phyloP scores from a whole-genome alignment of 78 protist genomes.

The slime mould (Dictyostelium discoideum) region DNA sequence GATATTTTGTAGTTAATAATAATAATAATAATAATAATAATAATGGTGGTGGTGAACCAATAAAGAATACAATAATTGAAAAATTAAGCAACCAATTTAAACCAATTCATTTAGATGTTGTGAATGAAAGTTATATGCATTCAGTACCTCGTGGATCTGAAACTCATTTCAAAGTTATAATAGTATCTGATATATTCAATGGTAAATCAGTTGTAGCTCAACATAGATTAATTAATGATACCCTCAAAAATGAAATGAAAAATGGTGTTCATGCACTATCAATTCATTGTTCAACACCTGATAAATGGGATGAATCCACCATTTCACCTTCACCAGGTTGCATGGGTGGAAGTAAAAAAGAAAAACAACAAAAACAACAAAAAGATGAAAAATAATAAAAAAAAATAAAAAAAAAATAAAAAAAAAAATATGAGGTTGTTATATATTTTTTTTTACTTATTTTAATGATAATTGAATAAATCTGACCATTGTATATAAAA shows the following conservation, averaged over 20 bases:
- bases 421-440: too few relatives aligned
- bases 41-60: neutral
- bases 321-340: slow-evolving; percentile 31
- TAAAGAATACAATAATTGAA: neutral
- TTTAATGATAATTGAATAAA: too few relatives aligned
- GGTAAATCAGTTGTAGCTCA: slow-evolving; percentile 73
- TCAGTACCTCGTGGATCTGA: slow-evolving; percentile 83
- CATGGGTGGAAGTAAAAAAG: slow-evolving; percentile 78
- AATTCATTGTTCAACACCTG: slow-evolving; percentile 79
- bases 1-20: neutral
- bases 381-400: neutral
- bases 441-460: too few relatives aligned
- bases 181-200: slow-evolving; percentile 83
- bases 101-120: slow-evolving; percentile 53
- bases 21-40: neutral
- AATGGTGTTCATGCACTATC: slow-evolving; percentile 90
- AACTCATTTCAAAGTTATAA: slow-evolving; percentile 86
- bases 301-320: slow-evolving; percentile 67
- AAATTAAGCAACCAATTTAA: neutral
- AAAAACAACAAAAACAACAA: slow-evolving; percentile 18
- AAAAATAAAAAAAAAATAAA: neutral
- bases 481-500: too few relatives aligned
- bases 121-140: slow-evolving; percentile 84
- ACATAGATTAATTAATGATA: slow-evolving; percentile 84
- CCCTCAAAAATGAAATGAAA: slow-evolving; percentile 61